These are phyloP conservation scores for Pseudogymnoascus sp. DNA, from an alignment of 2,329 filamentous ascomycete genomes.

Conservation along the genomic window DNA sequence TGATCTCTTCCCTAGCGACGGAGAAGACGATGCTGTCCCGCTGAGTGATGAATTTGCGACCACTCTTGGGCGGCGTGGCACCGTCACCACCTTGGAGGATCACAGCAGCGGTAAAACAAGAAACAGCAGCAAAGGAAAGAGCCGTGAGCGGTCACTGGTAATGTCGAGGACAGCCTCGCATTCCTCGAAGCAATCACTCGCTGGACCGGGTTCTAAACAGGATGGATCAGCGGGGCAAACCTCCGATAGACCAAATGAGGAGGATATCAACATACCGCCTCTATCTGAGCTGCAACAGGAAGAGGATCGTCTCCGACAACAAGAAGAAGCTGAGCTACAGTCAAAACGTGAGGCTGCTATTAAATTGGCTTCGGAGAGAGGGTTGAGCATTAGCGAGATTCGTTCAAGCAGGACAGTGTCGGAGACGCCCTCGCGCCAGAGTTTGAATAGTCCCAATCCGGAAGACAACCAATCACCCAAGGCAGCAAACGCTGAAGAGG, in stretches of 20 bases:
- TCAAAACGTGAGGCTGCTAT: slow-evolving; percentile 45
- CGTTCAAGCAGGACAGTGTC: background rate
- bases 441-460: background rate
- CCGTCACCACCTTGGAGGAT: slow-evolving; percentile 52
- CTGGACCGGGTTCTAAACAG: slow-evolving; percentile 16
- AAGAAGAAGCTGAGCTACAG: slow-evolving; percentile 47
- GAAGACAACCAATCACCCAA: background rate
- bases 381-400: slow-evolving; percentile 30
- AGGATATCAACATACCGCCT: slow-evolving; percentile 32
- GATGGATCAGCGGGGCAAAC: slow-evolving; percentile 26
- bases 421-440: background rate
- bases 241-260: slow-evolving; percentile 18
- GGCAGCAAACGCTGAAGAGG: background rate
- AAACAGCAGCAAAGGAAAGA: slow-evolving; percentile 50
- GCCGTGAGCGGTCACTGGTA: slow-evolving; percentile 30
- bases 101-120: slow-evolving; percentile 58
- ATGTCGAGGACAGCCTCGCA: slow-evolving; percentile 43
- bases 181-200: slow-evolving; percentile 20
- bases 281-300: slow-evolving; percentile 46
- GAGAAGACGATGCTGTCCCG: slow-evolving; percentile 81
- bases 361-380: slow-evolving; percentile 42
- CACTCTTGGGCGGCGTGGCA: slow-evolving; percentile 64
- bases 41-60: slow-evolving; percentile 89
- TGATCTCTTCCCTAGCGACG: slow-evolving; percentile 84
- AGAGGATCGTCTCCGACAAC: slow-evolving; percentile 36